Percentiles rank a stretch among this genome's conserved stretches.
Conservation (phyloP, 108 stramenopile species). For the Skeletonema menzelii region DNA sequence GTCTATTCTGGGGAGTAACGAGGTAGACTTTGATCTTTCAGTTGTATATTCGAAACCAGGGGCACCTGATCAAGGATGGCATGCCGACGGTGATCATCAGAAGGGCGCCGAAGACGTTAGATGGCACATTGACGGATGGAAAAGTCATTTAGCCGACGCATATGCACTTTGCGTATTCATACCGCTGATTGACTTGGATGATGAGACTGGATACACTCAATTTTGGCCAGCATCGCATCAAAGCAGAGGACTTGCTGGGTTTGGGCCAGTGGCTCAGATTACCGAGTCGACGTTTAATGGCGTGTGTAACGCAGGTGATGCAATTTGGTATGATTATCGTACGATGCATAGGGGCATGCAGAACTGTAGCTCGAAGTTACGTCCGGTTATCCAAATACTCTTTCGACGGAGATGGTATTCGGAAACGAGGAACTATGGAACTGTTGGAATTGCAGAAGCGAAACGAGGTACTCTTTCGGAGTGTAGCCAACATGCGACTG, state of each 20-base stretch:
- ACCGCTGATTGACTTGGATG: slow-evolving; percentile 62
- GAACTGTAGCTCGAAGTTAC: slow-evolving; percentile 24
- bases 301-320: slow-evolving; percentile 45
- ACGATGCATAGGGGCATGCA: slow-evolving; percentile 63
- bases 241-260: slow-evolving; percentile 44
- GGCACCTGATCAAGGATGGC: slow-evolving; percentile 63
- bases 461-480: background rate
- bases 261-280: slow-evolving; percentile 56
- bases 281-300: slow-evolving; percentile 45
- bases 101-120: slow-evolving; percentile 43
- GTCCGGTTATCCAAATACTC: slow-evolving; percentile 60
- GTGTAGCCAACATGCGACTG: background rate
- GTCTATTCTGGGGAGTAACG: slow-evolving; percentile 17
- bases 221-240: slow-evolving; percentile 67
- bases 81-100: slow-evolving; percentile 61
- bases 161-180: slow-evolving; percentile 68
- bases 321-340: slow-evolving; percentile 66
- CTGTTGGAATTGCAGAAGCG: background rate
- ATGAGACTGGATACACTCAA: slow-evolving; percentile 60
- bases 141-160: slow-evolving; percentile 32
- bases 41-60: slow-evolving; percentile 67
- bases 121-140: slow-evolving; percentile 41
- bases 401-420: slow-evolving; percentile 59
- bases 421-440: slow-evolving; percentile 59
- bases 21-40: slow-evolving; percentile 61